These are phyloP conservation scores for Tricharina praecox DNA, from an alignment of 495 filamentous ascomycete genomes.

Conservation along the genomic window DNA sequence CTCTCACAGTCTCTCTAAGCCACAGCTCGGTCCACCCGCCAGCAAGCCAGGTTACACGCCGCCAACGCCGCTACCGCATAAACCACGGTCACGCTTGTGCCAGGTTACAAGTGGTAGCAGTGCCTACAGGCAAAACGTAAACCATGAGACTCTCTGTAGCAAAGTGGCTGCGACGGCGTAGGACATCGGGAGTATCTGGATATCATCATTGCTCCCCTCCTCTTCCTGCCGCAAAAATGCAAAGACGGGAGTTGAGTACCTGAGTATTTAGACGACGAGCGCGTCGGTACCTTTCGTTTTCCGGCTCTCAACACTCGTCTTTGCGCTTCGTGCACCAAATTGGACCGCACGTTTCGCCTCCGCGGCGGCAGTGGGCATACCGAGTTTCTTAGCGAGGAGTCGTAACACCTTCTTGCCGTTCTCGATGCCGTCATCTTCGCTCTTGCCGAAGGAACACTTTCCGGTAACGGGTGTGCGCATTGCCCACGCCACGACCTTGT, in stretches of 20 bases:
- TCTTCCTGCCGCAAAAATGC: not conserved
- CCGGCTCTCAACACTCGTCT: constrained; percentile 59
- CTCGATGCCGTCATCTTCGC: constrained; percentile 24
- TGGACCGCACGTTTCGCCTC: constrained; percentile 93
- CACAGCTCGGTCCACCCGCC: not conserved
- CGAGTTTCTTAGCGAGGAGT: constrained; percentile 57
- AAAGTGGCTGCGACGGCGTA: too few species aligned
- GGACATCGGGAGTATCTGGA: constrained; percentile 7
- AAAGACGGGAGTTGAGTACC: not conserved
- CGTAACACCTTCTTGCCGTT: constrained; percentile 56
- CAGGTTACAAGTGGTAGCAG: not conserved
- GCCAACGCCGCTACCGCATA: too few species aligned
- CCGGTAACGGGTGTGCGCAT: constrained; percentile 55
- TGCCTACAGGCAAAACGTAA: too few species aligned
- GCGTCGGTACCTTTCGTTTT: constrained; percentile 50
- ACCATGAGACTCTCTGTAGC: too few species aligned
- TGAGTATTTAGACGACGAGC: not conserved
- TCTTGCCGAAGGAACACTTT: constrained; percentile 59
- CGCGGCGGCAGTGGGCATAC: constrained; percentile 48
- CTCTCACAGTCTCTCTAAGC: constrained; percentile 2
- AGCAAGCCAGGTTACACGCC: not conserved
- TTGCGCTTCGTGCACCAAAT: constrained; percentile 71
- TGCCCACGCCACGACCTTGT: constrained; percentile 67
- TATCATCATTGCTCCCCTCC: not conserved
- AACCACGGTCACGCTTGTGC: too few species aligned